phyloP scores from a whole-genome alignment of 805 yeast genomes.

The Yamadazyma philogaea region DNA sequence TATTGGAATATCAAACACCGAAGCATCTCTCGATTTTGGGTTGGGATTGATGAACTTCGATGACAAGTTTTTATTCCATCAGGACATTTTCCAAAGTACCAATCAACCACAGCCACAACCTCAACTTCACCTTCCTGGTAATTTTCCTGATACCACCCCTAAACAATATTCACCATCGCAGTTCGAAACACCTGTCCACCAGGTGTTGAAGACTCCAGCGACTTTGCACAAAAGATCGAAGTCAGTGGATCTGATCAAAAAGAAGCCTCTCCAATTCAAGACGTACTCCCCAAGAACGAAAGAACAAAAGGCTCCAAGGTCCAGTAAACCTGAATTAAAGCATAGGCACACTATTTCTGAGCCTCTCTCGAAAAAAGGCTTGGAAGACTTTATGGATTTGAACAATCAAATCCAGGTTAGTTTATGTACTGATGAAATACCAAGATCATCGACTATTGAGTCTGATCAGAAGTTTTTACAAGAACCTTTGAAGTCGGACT shows the following conservation, averaged over 20 bases:
- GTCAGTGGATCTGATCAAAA: constrained; percentile 20
- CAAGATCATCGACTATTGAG: constrained; percentile 2
- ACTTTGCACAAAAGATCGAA: constrained; percentile 25
- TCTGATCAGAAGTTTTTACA: constrained; percentile 9
- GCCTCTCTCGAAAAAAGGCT: constrained; percentile 15
- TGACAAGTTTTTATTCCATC: constrained; percentile 15
- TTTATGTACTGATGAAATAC: constrained; percentile 11
- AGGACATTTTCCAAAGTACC: constrained; percentile 15
- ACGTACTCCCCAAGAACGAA: constrained; percentile 13
- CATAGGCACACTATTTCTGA: constrained; percentile 27
- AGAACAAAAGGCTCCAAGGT: constrained; percentile 10
- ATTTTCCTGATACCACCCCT: constrained; percentile 14
- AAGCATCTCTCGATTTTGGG: constrained; percentile 17
- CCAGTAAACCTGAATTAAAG: constrained; percentile 14
- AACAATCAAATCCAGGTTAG: constrained; percentile 21
- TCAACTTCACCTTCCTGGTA: neutral
- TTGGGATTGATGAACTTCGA: constrained; percentile 30
- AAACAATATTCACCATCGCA: constrained; percentile 22
- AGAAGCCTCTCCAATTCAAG: constrained; percentile 19
- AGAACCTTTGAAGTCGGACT: constrained; percentile 10
- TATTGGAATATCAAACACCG: neutral
- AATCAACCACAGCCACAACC: neutral
- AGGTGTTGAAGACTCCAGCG: constrained; percentile 14
- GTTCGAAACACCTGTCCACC: constrained; percentile 21
- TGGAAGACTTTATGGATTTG: constrained; percentile 29